Percentiles rank a stretch among this genome's conserved stretches.
Evolutionary conservation across 352 stramenopile genomes (phyloP).

Genomic region (Elongisporangium prolatum): DNA sequence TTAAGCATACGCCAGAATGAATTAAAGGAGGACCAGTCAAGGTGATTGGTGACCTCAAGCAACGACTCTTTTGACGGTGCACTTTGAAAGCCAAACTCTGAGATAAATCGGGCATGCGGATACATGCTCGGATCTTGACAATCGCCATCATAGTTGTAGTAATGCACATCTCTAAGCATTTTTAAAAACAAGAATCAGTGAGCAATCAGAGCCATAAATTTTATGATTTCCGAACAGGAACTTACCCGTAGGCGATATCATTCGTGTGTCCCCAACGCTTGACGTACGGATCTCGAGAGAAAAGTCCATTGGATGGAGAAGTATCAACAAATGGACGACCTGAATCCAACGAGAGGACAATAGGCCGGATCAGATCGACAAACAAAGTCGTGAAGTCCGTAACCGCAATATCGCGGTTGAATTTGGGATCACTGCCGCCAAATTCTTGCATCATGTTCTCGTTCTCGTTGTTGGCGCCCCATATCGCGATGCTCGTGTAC

Average conservation of each 20-base stretch:
- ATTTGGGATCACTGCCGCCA: conserved; percentile 27
- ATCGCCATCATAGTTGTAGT: conserved; percentile 79
- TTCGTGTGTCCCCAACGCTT: conserved; percentile 78
- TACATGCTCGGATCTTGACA: conserved; percentile 75
- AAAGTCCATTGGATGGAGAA: conserved; percentile 81
- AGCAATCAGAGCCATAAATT: conserved; percentile 1
- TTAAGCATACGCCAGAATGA: conserved; percentile 70
- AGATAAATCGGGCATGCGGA: conserved; percentile 71
- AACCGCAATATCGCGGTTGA: conserved; percentile 79
- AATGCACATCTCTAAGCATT: conserved; percentile 66
- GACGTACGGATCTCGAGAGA: conserved; percentile 70
- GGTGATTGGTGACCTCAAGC: conserved; percentile 30
- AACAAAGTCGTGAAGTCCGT: conserved; percentile 80
- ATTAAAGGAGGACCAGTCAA: conserved; percentile 68
- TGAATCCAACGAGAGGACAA: conserved; percentile 43
- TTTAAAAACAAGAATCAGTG: neutral
- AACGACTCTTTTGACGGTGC: conserved; percentile 57
- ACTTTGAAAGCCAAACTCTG: conserved; percentile 86
- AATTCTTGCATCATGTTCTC: conserved; percentile 86
- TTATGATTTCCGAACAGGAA: neutral
- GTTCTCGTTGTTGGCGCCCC: conserved; percentile 91
- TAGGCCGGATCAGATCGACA: conserved; percentile 60
- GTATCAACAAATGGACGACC: conserved; percentile 79
- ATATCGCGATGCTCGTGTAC: conserved; percentile 84
- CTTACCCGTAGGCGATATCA: conserved; percentile 48